Evolutionary conservation across 164 flowering plant species (phyloP), one percentile per base, ranked within the genome.

Genomic region (Houttuynia cordata): DNA sequence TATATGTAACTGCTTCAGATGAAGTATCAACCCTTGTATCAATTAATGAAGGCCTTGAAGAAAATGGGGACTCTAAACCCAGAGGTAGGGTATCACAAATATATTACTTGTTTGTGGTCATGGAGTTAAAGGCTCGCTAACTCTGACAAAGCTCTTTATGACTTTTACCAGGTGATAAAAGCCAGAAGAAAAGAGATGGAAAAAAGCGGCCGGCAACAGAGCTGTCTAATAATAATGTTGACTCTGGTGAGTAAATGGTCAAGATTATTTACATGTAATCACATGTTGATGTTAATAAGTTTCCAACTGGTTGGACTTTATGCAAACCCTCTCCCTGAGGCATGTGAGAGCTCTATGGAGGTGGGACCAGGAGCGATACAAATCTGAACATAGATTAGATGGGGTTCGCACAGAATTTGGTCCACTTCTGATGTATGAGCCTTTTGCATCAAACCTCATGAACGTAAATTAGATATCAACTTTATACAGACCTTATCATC

Each of bases 141-240:
- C 1, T 45, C n/a, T 25, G 22, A 18, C 14, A 24, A 19, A 24
- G 8, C 30, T 57, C n/a, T 25, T 37, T 8, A 15, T 23, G 55
- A 24, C 30, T 54, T 24, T 12, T 58, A 57, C 59, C 63, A 61
- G 56, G 40, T 41, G 68, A 56, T 41, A 55, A 68, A 41, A 64
- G 37, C 25, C 37, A 62, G 41, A 73, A 67, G 25, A 68, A 67
- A 51, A 76, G 66, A 54, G 53, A 15, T 53, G 56, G 18, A 24
- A 77, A 63, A 19, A 81, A 79, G 67, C 63, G 86, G 39, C 62
- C 71, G 51, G 76, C 73, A 61, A 64, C 37, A 60, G 49, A 56
- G 55, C 51, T 63, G 59, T 20, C 66, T 23, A 54, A 25, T 30
- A 56, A 24, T 19, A 42, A 47, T 23, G 50, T 45, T 50, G 75